These are phyloP conservation scores for Aspergillus fumigatus DNA, from an alignment of 2,329 filamentous ascomycete genomes.

Conservation along the genomic window DNA sequence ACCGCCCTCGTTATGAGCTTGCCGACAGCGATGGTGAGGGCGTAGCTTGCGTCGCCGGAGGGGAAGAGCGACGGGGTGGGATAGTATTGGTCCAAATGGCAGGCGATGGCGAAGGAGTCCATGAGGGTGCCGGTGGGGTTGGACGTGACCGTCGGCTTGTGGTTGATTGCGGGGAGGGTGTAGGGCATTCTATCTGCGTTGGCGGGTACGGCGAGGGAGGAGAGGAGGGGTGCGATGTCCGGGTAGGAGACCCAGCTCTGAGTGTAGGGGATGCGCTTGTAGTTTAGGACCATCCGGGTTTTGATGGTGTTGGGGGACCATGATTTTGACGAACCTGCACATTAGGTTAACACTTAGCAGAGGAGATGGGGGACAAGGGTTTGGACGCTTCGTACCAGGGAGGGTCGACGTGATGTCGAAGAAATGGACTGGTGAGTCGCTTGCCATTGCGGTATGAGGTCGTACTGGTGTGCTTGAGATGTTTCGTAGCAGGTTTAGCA, in stretches of 20 bases:
- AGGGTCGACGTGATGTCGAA: slow-evolving; percentile 30
- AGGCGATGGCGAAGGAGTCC: slow-evolving; percentile 31
- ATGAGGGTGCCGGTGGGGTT: slow-evolving; percentile 26
- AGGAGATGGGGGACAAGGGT: too few relatives aligned
- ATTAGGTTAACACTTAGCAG: not conserved
- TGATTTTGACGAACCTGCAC: slow-evolving; percentile 24
- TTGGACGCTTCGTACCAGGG: slow-evolving; percentile 15
- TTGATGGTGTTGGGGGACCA: slow-evolving; percentile 27
- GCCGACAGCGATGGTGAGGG: slow-evolving; percentile 22
- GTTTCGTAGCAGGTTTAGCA: not conserved
- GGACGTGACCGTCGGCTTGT: slow-evolving; percentile 19
- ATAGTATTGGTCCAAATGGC: slow-evolving; percentile 27
- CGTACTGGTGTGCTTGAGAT: not conserved
- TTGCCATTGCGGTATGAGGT: slow-evolving; percentile 12
- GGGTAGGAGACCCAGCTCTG: slow-evolving; percentile 26
- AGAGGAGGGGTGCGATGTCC: slow-evolving; percentile 25
- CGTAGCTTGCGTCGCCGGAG: slow-evolving; percentile 30
- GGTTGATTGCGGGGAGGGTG: slow-evolving; percentile 32
- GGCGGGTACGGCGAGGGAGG: slow-evolving; percentile 19
- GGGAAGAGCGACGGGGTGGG: slow-evolving; percentile 29
- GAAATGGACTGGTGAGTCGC: slow-evolving; percentile 27
- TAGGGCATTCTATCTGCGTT: slow-evolving; percentile 15
- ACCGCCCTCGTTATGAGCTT: slow-evolving; percentile 8
- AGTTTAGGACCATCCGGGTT: slow-evolving; percentile 22
- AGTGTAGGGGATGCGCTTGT: slow-evolving; percentile 24